These are phyloP conservation scores for Mycena indigotica DNA, from an alignment of 768 basidiomycete species.

Conservation along the genomic window DNA sequence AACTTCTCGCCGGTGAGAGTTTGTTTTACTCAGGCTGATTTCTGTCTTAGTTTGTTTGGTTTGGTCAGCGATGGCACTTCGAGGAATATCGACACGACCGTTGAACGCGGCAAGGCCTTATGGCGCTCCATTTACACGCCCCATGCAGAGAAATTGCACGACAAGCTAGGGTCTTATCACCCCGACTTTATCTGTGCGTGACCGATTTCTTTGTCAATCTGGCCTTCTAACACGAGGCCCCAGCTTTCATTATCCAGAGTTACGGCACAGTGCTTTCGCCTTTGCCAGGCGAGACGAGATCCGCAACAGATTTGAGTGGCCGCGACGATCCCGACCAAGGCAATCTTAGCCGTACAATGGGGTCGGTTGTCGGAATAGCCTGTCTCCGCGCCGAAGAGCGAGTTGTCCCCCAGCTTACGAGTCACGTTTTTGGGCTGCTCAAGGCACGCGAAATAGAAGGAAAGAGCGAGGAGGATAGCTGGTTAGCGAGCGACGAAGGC, in stretches of 20 bases:
- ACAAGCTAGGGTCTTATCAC: slow-evolving; percentile 85
- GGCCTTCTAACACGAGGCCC: slow-evolving; percentile 32
- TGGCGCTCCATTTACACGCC: slow-evolving; percentile 91
- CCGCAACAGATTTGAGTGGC: slow-evolving; percentile 42
- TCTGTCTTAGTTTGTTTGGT: slow-evolving; percentile 14
- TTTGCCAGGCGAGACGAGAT: slow-evolving; percentile 57
- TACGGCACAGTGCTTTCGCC: slow-evolving; percentile 82
- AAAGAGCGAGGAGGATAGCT: slow-evolving; percentile 70
- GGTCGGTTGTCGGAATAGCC: slow-evolving; percentile 83
- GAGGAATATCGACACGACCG: slow-evolving; percentile 68
- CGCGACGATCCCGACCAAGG: slow-evolving; percentile 64
- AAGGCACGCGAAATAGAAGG: slow-evolving; percentile 71
- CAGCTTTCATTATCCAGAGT: slow-evolving; percentile 85
- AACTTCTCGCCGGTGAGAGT: slow-evolving; percentile 61
- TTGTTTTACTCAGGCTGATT: slow-evolving; percentile 21
- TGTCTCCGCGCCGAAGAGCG: slow-evolving; percentile 82
- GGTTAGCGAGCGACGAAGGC: slow-evolving; percentile 84
- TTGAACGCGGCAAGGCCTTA: slow-evolving; percentile 66
- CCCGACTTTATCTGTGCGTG: slow-evolving; percentile 91
- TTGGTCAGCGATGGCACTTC: slow-evolving; percentile 54
- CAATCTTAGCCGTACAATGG: slow-evolving; percentile 81
- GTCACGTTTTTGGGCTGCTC: slow-evolving; percentile 88
- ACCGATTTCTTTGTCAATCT: slow-evolving; percentile 26
- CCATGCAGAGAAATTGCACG: slow-evolving; percentile 85
- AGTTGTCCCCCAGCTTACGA: slow-evolving; percentile 84